These are phyloP conservation scores for Sporothrix inflata DNA, from an alignment of 2,329 filamentous ascomycete species.

Conservation along the genomic window DNA sequence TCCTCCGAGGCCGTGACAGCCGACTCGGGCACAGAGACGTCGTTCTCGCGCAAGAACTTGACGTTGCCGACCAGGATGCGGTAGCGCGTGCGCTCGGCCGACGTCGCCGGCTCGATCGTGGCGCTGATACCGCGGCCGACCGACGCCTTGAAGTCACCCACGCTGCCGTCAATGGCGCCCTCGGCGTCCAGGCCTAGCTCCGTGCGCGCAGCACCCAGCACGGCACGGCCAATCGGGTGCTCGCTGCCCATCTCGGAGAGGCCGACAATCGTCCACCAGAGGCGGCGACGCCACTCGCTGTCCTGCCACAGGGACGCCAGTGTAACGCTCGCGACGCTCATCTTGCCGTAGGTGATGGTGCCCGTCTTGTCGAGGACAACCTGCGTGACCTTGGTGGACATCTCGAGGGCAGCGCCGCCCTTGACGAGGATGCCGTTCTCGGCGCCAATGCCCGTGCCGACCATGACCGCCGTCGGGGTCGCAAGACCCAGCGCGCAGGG, in stretches of 20 bases:
- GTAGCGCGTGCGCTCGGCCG: constrained; percentile 71
- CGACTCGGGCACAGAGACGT: constrained; percentile 66
- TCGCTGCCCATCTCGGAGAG: constrained; percentile 96
- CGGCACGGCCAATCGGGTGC: constrained; percentile 91
- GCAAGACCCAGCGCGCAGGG: constrained; percentile 95
- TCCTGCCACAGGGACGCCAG: constrained; percentile 71
- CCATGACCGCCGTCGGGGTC: constrained; percentile 97
- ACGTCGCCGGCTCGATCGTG: constrained; percentile 73
- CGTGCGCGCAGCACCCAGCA: constrained; percentile 73
- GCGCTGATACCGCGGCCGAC: constrained; percentile 87
- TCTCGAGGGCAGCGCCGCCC: constrained; percentile 88
- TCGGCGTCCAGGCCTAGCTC: constrained; percentile 75
- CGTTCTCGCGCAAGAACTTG: constrained; percentile 71
- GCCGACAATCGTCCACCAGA: constrained; percentile 96
- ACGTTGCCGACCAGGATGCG: constrained; percentile 83
- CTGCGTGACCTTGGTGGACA: constrained; percentile 84
- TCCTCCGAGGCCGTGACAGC: constrained; percentile 67
- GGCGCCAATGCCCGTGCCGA: constrained; percentile 94
- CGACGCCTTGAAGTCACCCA: constrained; percentile 80
- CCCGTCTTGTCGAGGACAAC: constrained; percentile 96
- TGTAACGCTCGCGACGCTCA: constrained; percentile 79
- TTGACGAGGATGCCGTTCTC: constrained; percentile 98
- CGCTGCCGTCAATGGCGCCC: constrained; percentile 75
- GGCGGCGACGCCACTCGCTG: constrained; percentile 66
- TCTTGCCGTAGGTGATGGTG: constrained; percentile 90